Percentiles rank a stretch among this genome's conserved stretches.
phyloP scores from a whole-genome alignment of 805 yeast species.

The Hanseniaspora taiwanica region DNA sequence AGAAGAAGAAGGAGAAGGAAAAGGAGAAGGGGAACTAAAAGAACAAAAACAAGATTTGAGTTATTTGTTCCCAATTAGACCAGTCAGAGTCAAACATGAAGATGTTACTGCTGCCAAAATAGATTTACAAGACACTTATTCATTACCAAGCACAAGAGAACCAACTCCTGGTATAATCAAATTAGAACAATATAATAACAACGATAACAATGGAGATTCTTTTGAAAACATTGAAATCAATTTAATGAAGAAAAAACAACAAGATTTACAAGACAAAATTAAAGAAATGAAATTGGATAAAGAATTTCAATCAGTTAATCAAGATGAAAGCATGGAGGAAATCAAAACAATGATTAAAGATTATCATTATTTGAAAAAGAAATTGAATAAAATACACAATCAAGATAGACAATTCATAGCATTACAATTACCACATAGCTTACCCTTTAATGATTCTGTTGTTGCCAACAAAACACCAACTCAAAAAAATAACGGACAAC shows the following conservation, averaged over 20 bases:
- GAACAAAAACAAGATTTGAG: slow-evolving; percentile 23
- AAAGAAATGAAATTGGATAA: slow-evolving; percentile 16
- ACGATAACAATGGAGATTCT: slow-evolving; percentile 6
- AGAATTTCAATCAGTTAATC: slow-evolving; percentile 20
- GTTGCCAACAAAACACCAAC: too few species aligned
- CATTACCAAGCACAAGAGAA: slow-evolving; percentile 16
- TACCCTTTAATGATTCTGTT: slow-evolving; percentile 16
- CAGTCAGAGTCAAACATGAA: slow-evolving; percentile 37
- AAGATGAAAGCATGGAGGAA: slow-evolving; percentile 26
- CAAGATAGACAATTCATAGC: slow-evolving; percentile 1
- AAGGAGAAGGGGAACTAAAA: too few species aligned
- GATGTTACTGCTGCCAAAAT: slow-evolving; percentile 25
- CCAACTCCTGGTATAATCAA: slow-evolving; percentile 14
- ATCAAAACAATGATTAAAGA: slow-evolving; percentile 25
- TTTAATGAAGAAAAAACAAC: slow-evolving; percentile 14
- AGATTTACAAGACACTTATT: slow-evolving; percentile 18
- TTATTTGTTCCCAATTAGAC: slow-evolving; percentile 54
- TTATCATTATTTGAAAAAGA: slow-evolving; percentile 24
- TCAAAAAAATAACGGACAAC: too few species aligned
- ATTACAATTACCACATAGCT: slow-evolving; percentile 27
- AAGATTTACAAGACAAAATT: slow-evolving; percentile 18
- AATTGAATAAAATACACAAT: slow-evolving; percentile 9
- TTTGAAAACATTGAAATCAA: slow-evolving; percentile 9
- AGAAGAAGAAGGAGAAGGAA: neutral
- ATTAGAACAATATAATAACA: slow-evolving; percentile 2